Evolutionary conservation across 495 filamentous ascomycete species (phyloP).

Genomic region (Monascus purpureus): DNA sequence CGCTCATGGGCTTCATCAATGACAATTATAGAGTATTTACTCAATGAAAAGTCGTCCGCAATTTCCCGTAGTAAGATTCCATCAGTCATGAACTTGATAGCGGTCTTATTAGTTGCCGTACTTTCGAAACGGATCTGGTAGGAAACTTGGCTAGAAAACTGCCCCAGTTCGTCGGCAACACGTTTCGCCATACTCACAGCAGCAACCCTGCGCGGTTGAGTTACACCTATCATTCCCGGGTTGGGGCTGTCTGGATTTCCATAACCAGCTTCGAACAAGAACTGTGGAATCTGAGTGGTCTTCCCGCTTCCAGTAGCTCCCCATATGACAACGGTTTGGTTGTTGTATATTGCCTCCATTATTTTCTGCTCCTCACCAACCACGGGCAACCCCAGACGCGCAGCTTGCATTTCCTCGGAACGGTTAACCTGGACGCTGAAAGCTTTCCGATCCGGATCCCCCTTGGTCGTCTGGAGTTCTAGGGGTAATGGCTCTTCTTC

Average conservation of each 20-base stretch:
- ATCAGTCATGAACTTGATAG: conserved; percentile 99
- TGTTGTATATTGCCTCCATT: conserved; percentile 93
- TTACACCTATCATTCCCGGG: conserved; percentile 87
- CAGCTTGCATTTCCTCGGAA: conserved; percentile 56
- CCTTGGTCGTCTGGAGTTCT: conserved; percentile 52
- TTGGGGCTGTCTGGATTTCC: conserved; percentile 62
- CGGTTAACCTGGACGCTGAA: conserved; percentile 64
- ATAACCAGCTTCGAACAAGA: conserved; percentile 87
- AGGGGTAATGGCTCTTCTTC: conserved; percentile 64
- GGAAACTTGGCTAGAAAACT: conserved; percentile 53
- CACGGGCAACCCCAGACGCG: conserved; percentile 70
- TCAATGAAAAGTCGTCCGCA: conserved; percentile 73
- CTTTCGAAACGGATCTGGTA: conserved; percentile 96
- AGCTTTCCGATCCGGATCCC: conserved; percentile 51
- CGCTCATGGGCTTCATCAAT: conserved; percentile 98
- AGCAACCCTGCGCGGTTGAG: conserved; percentile 85
- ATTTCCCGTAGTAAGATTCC: conserved; percentile 90
- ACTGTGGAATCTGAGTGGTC: conserved; percentile 93
- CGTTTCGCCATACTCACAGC: conserved; percentile 92
- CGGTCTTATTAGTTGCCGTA: conserved; percentile 66
- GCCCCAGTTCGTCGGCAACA: conserved; percentile 71
- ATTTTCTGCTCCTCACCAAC: conserved; percentile 94
- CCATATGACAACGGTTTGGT: conserved; percentile 79
- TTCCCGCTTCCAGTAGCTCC: conserved; percentile 95
- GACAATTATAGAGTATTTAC: conserved; percentile 87